Evolutionary conservation across 495 filamentous ascomycete species (phyloP).

Genomic region (Penicillium odoratum): DNA sequence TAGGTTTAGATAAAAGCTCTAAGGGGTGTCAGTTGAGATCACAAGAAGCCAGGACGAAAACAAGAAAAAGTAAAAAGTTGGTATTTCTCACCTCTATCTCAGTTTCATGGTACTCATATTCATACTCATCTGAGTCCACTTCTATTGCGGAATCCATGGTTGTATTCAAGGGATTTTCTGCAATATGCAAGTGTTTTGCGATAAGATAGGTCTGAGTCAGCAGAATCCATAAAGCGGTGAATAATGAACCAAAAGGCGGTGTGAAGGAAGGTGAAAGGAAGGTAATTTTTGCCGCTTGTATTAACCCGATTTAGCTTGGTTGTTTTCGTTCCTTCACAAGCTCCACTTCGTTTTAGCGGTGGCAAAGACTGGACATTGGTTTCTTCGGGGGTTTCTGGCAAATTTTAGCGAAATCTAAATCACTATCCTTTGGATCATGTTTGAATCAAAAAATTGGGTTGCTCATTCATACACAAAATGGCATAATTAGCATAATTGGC

Average conservation of each 20-base stretch:
- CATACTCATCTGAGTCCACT: conserved; percentile 49
- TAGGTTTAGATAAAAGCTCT: conserved; percentile 58
- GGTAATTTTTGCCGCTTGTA: background rate
- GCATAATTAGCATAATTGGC: background rate
- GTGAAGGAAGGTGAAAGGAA: background rate
- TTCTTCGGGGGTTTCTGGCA: background rate
- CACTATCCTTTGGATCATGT: background rate
- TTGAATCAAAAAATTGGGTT: background rate
- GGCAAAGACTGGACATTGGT: background rate
- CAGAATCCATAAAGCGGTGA: conserved; percentile 7
- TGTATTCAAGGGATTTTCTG: background rate
- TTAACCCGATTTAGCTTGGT: background rate
- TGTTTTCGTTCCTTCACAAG: background rate
- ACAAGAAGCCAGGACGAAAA: background rate
- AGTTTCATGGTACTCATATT: conserved; percentile 60
- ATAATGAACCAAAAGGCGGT: too few species aligned
- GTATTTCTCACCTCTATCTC: conserved; percentile 53
- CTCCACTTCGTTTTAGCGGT: background rate
- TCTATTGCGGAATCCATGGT: conserved; percentile 31
- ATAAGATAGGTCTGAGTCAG: conserved; percentile 5
- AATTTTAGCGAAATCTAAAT: background rate
- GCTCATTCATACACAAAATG: background rate
- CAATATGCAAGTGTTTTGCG: conserved; percentile 14
- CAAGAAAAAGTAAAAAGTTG: background rate
- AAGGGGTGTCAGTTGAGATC: conserved; percentile 4